phyloP scores from a whole-genome alignment of 345 rosid species.

The Lenwebbia sp. region DNA sequence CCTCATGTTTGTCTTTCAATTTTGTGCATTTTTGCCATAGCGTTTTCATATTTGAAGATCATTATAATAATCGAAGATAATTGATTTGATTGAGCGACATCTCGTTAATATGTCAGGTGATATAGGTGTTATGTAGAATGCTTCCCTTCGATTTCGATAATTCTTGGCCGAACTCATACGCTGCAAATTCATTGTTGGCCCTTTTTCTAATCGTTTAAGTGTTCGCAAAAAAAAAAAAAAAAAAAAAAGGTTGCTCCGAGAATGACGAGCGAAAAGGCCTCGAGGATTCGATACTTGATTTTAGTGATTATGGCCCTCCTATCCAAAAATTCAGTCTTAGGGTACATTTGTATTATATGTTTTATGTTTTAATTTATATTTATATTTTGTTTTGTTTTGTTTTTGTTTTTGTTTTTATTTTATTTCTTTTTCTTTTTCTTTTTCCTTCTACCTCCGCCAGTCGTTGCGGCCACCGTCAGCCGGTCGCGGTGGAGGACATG shows the following conservation, averaged over 20 bases:
- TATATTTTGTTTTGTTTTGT: too few relatives aligned
- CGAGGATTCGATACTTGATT: neutral
- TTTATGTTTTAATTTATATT: too few relatives aligned
- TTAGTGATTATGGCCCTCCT: neutral
- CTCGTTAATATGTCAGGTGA: neutral
- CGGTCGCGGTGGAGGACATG: too few relatives aligned
- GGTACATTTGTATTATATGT: neutral
- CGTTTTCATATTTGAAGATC: neutral
- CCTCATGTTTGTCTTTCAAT: neutral
- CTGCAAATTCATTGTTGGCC: neutral
- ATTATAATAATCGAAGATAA: neutral
- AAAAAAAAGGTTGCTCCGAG: neutral
- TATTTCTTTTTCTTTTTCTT: too few relatives aligned
- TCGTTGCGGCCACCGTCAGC: too few relatives aligned
- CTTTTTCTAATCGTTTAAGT: neutral
- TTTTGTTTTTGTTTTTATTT: too few relatives aligned
- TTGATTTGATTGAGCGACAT: neutral
- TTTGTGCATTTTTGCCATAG: neutral
- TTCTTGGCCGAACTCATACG: neutral
- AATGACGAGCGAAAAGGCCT: neutral
- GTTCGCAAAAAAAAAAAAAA: neutral
- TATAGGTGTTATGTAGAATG: neutral
- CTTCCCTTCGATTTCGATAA: neutral
- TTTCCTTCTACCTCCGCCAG: too few relatives aligned
- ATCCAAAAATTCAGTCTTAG: neutral